Evolutionary conservation across 768 basidiomycete genomes (phyloP), one percentile per base, ranked within the genome.

Genomic region (Pleurotus platypus): DNA sequence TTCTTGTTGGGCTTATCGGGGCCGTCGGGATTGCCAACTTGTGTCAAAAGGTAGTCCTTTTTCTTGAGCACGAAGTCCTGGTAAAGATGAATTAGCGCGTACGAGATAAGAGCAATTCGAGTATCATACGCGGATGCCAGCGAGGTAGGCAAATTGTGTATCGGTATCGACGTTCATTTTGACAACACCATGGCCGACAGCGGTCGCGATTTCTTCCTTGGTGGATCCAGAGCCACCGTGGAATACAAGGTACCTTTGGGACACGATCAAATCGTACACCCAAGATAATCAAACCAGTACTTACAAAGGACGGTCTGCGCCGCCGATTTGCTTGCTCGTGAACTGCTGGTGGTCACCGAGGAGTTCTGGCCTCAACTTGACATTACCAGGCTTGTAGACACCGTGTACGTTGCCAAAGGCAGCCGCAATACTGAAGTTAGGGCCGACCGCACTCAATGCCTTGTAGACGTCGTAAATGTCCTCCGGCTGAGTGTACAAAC

Each of bases 131-230:
- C 90, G 79, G 73, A 94, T 91, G 67, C 94, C 94, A 57, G 67
- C 62, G 58, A 96, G 84, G 75, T 98, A 98, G 9, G 96, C 94
- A 69, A 86, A 95, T 69, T 94, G 92, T 13, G 89, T 91, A 74
- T 94, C 91, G 58, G 94, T 98, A 72, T 96, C 94, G 58, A 97
- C 93, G 78, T 98, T 98, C 95, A 98, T 98, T 82, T 99, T 99
- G 70, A 98, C 87, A 42, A 97, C 96, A 67, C 96, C 96, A 71
- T 95, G 82, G 53, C 75, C 67, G 62, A 98, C 97, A 57, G 95
- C 96, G 47, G 87, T 92, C 65, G 78, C 79, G 76, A 98, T 99
- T 76, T 99, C 97, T 47, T 95, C 89, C 76, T 93, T 93, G 63
- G 90, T 86, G 30, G 97, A 98, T 46, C 97, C 97, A 54, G 97